A percentile compares a stretch with the other conserved stretches of the same genome.
phyloP scores from a whole-genome alignment of 495 filamentous ascomycete genomes.

The Xylaria grammica region DNA sequence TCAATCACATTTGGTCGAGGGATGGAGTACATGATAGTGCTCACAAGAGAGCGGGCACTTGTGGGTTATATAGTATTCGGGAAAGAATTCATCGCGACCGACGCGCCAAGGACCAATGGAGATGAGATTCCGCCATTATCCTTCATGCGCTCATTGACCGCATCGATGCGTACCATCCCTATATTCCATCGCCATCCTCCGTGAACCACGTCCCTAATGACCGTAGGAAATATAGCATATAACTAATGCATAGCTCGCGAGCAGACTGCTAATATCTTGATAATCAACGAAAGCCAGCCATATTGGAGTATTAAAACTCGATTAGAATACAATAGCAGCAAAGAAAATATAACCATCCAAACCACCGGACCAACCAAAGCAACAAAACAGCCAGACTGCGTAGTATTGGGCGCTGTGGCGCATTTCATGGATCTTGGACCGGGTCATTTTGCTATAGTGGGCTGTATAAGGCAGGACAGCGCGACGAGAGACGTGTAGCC shows the following conservation, averaged over 20 bases:
- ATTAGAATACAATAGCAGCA: conserved; percentile 22
- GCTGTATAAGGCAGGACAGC: neutral
- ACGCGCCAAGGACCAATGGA: neutral
- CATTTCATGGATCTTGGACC: neutral
- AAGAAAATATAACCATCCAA: conserved; percentile 9
- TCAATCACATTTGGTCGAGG: no score
- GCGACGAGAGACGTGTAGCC: neutral
- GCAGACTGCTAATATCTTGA: conserved; percentile 16
- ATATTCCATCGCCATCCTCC: neutral
- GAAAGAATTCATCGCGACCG: neutral
- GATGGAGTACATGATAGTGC: no score
- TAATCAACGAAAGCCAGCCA: conserved; percentile 16
- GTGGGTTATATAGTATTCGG: no score
- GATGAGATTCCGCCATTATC: neutral
- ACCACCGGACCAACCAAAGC: conserved; percentile 13
- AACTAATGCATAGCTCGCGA: conserved; percentile 15
- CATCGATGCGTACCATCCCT: conserved; percentile 9
- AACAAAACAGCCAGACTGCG: neutral
- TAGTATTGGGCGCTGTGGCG: conserved; percentile 2
- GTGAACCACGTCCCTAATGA: conserved; percentile 1
- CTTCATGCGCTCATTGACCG: conserved; percentile 10
- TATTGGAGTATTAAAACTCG: conserved; percentile 3
- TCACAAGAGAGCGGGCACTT: neutral
- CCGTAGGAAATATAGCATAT: conserved; percentile 18
- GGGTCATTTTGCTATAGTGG: neutral